These are phyloP conservation scores for Trifolium fragiferum DNA, from an alignment of 306 rosid genomes.

Conservation along the genomic window DNA sequence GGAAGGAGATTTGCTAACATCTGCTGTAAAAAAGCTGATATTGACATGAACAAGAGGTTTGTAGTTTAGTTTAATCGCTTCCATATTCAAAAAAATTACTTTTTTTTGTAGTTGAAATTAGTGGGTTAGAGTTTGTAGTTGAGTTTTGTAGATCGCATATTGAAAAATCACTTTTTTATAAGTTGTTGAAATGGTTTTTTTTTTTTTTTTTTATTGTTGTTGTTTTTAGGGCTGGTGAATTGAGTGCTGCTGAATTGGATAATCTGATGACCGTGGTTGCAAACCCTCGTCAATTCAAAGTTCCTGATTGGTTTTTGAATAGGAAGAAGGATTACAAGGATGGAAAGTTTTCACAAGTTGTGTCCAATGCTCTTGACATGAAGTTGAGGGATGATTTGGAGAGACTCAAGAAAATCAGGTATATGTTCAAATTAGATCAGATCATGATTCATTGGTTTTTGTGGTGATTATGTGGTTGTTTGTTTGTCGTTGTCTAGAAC, in stretches of 20 bases:
- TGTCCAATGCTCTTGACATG: slow-evolving; percentile 57
- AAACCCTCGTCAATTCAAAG: slow-evolving; percentile 57
- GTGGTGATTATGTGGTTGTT: background rate
- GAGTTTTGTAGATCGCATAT: background rate
- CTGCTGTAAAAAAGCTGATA: slow-evolving; percentile 57
- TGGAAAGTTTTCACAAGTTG: slow-evolving; percentile 60
- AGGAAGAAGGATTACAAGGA: slow-evolving; percentile 68
- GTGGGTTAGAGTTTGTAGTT: slow-evolving; percentile 11
- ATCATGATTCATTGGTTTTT: background rate
- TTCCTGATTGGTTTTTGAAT: slow-evolving; percentile 63
- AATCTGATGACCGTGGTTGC: slow-evolving; percentile 57
- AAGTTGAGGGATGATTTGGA: slow-evolving; percentile 62
- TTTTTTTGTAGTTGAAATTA: background rate
- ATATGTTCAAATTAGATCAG: background rate
- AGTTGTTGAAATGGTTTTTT: slow-evolving; percentile 12
- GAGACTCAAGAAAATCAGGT: slow-evolving; percentile 66
- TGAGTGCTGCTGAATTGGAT: slow-evolving; percentile 63
- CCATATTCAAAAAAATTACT: background rate
- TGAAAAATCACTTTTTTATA: background rate
- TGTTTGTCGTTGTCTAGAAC: background rate
- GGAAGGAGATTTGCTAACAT: slow-evolving; percentile 58
- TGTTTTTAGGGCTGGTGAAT: slow-evolving; percentile 52
- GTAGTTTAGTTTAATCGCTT: background rate
- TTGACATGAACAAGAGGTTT: slow-evolving; percentile 64
- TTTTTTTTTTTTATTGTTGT: slow-evolving; percentile 12